Conservation (phyloP, 768 basidiomycete genomes). For the Trametes villosa region DNA sequence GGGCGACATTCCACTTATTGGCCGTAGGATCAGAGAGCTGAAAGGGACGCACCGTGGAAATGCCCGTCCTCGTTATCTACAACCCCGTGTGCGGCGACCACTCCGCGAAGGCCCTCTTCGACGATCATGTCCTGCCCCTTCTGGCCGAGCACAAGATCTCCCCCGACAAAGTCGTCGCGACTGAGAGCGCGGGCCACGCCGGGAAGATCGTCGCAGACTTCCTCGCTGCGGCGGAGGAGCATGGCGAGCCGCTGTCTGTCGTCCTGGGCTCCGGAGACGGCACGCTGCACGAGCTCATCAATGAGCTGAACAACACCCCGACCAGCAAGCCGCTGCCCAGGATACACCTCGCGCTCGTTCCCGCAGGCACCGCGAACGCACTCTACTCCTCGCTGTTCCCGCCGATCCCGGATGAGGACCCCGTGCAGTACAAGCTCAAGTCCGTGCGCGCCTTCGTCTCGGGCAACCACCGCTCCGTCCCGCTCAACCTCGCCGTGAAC, state of each 20-base stretch:
- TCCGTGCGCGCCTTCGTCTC: slow-evolving; percentile 59
- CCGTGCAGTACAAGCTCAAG: slow-evolving; percentile 50
- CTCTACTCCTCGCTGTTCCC: slow-evolving; percentile 81
- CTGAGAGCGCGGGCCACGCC: slow-evolving; percentile 58
- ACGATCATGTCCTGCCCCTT: slow-evolving; percentile 65
- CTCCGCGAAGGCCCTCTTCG: slow-evolving; percentile 58
- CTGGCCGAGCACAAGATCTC: slow-evolving; percentile 47
- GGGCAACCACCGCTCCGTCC: slow-evolving; percentile 28
- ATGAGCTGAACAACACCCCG: slow-evolving; percentile 45
- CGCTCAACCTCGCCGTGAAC: slow-evolving; percentile 60
- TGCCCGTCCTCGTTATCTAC: slow-evolving; percentile 66
- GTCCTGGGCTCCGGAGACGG: slow-evolving; percentile 88
- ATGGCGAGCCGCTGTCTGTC: slow-evolving; percentile 45
- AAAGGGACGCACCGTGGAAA: slow-evolving; percentile 22
- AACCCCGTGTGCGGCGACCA: slow-evolving; percentile 77
- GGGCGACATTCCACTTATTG: background rate
- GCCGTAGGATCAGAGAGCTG: background rate
- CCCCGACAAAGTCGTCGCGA: slow-evolving; percentile 50
- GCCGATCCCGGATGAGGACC: slow-evolving; percentile 36
- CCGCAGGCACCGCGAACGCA: slow-evolving; percentile 93
- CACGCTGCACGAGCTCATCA: slow-evolving; percentile 88
- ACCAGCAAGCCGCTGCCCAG: slow-evolving; percentile 13
- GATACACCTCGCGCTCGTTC: slow-evolving; percentile 58
- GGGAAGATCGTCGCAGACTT: slow-evolving; percentile 49
- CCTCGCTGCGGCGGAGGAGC: slow-evolving; percentile 33